Evolutionary conservation across 805 yeast species (phyloP), one percentile per base, ranked within the genome.

Genomic region (Hanseniaspora nectarophila): DNA sequence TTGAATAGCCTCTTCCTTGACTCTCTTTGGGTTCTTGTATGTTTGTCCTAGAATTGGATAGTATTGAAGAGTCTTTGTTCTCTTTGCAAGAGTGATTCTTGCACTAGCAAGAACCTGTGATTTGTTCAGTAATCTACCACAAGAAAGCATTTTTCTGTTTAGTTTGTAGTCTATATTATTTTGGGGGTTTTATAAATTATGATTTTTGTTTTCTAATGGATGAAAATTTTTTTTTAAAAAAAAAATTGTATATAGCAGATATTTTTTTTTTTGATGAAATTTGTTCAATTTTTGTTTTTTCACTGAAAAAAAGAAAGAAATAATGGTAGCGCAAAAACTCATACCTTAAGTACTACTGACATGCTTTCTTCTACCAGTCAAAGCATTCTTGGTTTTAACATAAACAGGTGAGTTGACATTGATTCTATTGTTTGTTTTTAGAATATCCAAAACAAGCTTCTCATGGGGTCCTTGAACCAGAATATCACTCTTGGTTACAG

Each of bases 381-480:
- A 42, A 8, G 44, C 42, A 34, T 49, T 49, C 18, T 42, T 42
- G 5, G 53, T 43, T 21, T 73, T 75, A 16, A 90, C 80, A 34
- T 45, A 52, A 7, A 21, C 33, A 26, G 54, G 51, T 5, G 81
- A 82, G 84, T 16, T 73, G 64, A 4, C 73, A 63, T 23, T 82
- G 81, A 24, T 90, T 67, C 0, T 95, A 95, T 50, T 71, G 70
- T 54, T 78, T 70, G 4, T 68, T 69, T 42, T 73, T 54, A 89
- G 67, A 43, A 81, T 63, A 2, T 80, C 81, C n/a, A 73, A 68
- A 10, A 83, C 77, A 0, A 73, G 63, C 44, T 77, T 74, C 23
- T 80, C 79, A 63, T 90, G 97, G 2, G 90, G 84, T 0, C 98
- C 98, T 68, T 92, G 97, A 2, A 92, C 95, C 44, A 80, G 74